phyloP scores from a whole-genome alignment of 116 monocot species.

The Zostera marina region DNA sequence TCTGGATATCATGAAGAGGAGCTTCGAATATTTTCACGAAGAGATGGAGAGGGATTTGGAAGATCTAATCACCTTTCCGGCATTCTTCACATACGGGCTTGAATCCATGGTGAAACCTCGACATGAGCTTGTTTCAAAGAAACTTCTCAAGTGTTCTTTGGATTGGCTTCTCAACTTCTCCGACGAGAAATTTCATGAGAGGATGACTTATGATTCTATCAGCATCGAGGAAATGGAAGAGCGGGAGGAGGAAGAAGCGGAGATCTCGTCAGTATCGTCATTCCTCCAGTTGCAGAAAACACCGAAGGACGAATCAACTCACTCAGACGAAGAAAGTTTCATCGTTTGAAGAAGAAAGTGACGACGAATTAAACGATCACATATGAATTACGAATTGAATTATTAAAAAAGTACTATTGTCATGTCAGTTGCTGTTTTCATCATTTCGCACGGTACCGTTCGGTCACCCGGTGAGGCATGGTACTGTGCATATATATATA shows the following conservation, averaged over 20 bases:
- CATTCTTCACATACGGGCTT: constrained; percentile 82
- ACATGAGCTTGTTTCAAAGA: constrained; percentile 41
- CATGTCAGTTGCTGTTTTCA: too few relatives aligned
- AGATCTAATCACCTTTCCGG: constrained; percentile 74
- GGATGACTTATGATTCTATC: constrained; percentile 83
- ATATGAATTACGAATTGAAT: too few relatives aligned
- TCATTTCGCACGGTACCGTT: too few relatives aligned
- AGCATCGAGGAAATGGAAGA: constrained; percentile 76
- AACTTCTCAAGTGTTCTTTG: constrained; percentile 70
- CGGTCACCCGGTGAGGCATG: too few relatives aligned
- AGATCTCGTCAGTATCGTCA: too few relatives aligned
- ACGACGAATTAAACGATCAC: constrained; percentile 18
- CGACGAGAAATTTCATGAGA: constrained; percentile 59
- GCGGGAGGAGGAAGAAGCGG: too few relatives aligned
- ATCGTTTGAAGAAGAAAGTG: constrained; percentile 15
- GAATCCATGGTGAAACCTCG: constrained; percentile 71
- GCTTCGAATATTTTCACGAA: constrained; percentile 55
- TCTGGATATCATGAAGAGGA: too few relatives aligned
- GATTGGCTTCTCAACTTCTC: constrained; percentile 77
- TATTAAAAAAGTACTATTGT: too few relatives aligned
- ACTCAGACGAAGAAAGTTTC: constrained; percentile 12
- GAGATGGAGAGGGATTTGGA: constrained; percentile 88
- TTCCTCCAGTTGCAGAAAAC: too few relatives aligned
- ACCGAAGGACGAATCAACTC: too few relatives aligned
- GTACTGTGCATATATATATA: too few relatives aligned